Evolutionary conservation across 1,284 basidiomycete species (phyloP), one percentile per base, ranked within the genome.

Genomic region (Neonothopanus nambi): DNA sequence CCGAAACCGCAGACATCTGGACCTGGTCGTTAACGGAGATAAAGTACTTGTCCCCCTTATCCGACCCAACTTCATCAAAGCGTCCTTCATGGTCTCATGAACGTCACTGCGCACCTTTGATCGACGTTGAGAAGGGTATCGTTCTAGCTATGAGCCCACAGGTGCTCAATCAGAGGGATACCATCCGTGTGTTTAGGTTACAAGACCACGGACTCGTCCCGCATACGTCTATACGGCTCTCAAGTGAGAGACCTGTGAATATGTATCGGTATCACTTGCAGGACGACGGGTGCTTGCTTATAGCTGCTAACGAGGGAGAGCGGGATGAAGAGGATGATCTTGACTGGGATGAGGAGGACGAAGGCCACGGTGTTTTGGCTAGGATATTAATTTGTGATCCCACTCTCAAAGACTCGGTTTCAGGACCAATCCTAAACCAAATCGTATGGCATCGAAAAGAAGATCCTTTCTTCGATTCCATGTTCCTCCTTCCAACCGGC

Each of bases 251-350:
- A 30, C 43, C 43, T 4, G 21, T 45, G n/a, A 45, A 45, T 30
- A 45, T 45, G 5, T 45, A 45, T 30, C 24, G 26, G 23, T 45
- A 45, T 30, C 3, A 24, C 13, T 30, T 45, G 12, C 43, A 45
- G 26, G 33, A 13, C 3, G 33, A 45, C 33, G 43, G 43, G 5
- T 24, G 30, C 3, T 24, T 45, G 17, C 13, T 45, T 12, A 45
- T 45, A 20, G 43, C 43, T 17, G 43, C 24, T 45, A 45, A 45
- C 21, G 43, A 45, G 20, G 43, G 43, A 28, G 43, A 45, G 26
- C n/a, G 30, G n/a, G 26, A 45, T 45, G 43, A 30, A 2, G 24
- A n/a, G 33, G 43, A 45, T 7, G 43, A 42, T 24, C 20, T 23
- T 18, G 41, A 45, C 5, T 33, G 3, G 4, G 43, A 45, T 30